Percentiles rank a stretch among this genome's conserved stretches.
Conservation (phyloP, 768 basidiomycete species). For the Pleurotus salmoneostramineus region DNA sequence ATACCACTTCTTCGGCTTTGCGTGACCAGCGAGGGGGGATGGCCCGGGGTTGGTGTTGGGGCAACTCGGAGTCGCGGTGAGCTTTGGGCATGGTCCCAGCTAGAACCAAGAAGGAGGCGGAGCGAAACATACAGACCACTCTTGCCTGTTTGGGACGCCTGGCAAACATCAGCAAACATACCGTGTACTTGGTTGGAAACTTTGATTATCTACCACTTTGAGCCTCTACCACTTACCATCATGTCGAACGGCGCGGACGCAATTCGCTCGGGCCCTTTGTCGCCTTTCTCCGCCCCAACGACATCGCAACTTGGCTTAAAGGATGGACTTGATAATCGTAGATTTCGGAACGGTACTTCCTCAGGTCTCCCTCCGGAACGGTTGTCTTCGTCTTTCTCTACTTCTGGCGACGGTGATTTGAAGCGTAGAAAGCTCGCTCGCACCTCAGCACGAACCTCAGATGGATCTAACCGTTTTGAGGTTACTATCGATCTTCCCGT, state of each 20-base stretch:
- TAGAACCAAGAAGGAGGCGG: background rate
- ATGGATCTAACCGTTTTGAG: conserved; percentile 3
- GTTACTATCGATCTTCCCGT: background rate
- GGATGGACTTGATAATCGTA: background rate
- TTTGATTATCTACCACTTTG: background rate
- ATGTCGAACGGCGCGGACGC: too few species aligned
- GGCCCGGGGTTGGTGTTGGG: background rate
- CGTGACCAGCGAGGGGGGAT: background rate
- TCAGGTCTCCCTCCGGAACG: background rate
- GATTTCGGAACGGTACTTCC: background rate
- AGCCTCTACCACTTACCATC: too few species aligned
- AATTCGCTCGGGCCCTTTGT: too few species aligned
- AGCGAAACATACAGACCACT: background rate
- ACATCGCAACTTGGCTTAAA: background rate
- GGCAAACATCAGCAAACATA: background rate
- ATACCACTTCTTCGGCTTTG: background rate
- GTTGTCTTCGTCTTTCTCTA: background rate
- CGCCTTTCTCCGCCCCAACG: background rate
- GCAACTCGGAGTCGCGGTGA: background rate
- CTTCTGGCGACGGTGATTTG: background rate
- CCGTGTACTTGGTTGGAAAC: background rate
- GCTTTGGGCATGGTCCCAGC: background rate
- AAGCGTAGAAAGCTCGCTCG: background rate
- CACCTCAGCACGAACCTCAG: background rate
- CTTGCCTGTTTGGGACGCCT: background rate